Percentiles rank a stretch among this genome's conserved stretches.
phyloP scores from a whole-genome alignment of 2,329 filamentous ascomycete genomes.

The Stenocarpella maydis region DNA sequence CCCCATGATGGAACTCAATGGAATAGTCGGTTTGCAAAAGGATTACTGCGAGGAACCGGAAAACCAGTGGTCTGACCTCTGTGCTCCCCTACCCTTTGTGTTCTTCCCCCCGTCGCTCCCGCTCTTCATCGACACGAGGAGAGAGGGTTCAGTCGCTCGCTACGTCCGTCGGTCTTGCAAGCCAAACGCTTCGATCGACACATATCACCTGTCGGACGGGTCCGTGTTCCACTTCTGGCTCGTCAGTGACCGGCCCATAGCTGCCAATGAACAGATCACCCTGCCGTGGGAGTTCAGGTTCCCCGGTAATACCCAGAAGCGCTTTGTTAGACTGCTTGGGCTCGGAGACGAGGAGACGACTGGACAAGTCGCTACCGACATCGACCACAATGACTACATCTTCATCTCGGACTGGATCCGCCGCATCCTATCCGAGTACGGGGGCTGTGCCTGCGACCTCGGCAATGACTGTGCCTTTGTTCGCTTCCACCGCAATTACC shows the following conservation, averaged over 20 bases:
- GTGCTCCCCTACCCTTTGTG: slow-evolving; percentile 74
- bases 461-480: slow-evolving; percentile 70
- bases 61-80: slow-evolving; percentile 74
- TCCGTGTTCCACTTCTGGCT: slow-evolving; percentile 93
- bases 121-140: slow-evolving; percentile 90
- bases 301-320: slow-evolving; percentile 60
- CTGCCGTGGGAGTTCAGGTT: slow-evolving; percentile 74
- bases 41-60: slow-evolving; percentile 73
- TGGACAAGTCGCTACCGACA: slow-evolving; percentile 58
- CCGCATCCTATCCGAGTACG: slow-evolving; percentile 77
- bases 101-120: slow-evolving; percentile 90
- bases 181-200: slow-evolving; percentile 88
- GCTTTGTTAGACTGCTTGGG: slow-evolving; percentile 67
- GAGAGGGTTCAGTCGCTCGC: slow-evolving; percentile 84
- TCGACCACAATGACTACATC: slow-evolving; percentile 68
- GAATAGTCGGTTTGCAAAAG: slow-evolving; percentile 76
- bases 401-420: slow-evolving; percentile 71
- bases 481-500: slow-evolving; percentile 68
- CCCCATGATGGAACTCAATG: slow-evolving; percentile 76
- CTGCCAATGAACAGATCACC: slow-evolving; percentile 68
- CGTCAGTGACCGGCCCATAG: slow-evolving; percentile 80
- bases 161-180: slow-evolving; percentile 93
- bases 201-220: slow-evolving; percentile 76
- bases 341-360: slow-evolving; percentile 66
- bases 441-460: slow-evolving; percentile 78